A percentile compares a stretch with the other conserved stretches of the same genome.
phyloP scores from a whole-genome alignment of 768 basidiomycete genomes.

The Trametopsis cervina region DNA sequence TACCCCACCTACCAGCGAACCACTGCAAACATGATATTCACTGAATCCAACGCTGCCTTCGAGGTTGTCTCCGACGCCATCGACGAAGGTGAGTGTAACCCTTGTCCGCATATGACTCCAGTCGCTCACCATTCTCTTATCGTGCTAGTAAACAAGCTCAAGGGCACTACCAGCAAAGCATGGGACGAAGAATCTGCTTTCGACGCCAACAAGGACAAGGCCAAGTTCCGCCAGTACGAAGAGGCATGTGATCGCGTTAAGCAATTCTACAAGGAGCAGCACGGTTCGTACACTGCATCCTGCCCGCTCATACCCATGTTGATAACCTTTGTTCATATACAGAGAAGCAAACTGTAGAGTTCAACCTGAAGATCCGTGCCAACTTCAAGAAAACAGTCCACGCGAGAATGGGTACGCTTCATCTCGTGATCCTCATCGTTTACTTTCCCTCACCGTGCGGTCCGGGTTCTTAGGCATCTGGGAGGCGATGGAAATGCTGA shows the following conservation, averaged over 20 bases:
- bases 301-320: neutral
- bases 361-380: constrained; percentile 72
- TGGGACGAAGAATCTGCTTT: constrained; percentile 54
- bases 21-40: neutral
- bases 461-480: constrained; percentile 38
- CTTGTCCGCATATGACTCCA: neutral
- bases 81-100: constrained; percentile 34
- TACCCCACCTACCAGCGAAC: neutral
- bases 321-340: neutral
- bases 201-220: constrained; percentile 58
- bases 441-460: neutral
- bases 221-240: constrained; percentile 65
- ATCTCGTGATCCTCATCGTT: neutral
- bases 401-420: constrained; percentile 56
- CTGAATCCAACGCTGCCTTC: constrained; percentile 15
- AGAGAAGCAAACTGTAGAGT: constrained; percentile 87
- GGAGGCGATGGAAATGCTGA: constrained; percentile 83
- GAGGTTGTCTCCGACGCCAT: constrained; percentile 42
- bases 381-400: constrained; percentile 62
- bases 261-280: constrained; percentile 72
- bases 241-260: constrained; percentile 73
- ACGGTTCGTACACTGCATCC: constrained; percentile 35
- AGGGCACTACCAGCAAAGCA: constrained; percentile 29
- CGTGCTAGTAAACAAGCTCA: constrained; percentile 58
- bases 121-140: neutral